Base-by-base conservation (phyloP, 2,329 filamentous ascomycete genomes). In the Alternaria atra region DNA sequence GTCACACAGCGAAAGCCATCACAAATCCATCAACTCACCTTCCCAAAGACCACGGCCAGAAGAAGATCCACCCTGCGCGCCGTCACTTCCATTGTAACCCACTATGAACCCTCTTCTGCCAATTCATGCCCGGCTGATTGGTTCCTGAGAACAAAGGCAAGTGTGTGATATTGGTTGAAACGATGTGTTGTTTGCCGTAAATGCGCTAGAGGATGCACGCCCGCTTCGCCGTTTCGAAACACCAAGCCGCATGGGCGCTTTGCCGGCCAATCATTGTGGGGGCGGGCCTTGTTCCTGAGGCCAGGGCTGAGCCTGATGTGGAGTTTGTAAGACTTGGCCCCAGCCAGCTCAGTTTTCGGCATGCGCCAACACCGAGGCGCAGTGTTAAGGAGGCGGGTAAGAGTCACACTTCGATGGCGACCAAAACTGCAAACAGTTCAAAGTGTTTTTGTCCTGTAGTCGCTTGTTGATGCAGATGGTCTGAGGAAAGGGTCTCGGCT, bases 151-250 rank as follows among this genome's bases (percentile, higher is more conserved):
- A 30, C 32, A 53, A 39, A 40, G 53, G 43, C 55, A 37, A 37
- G 42, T 43, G 39, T 52, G 9, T 39, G 30, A 58, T 48, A 58
- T 43, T 57, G 58, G 51, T 55, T 59, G 53, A 60, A 63, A 62
- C 52, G 50, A 60, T 57, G 60, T 60, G 60, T 50, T 55, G 56
- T 58, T 65, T 60, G 53, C 42, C 58, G 60, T 63, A 39, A 25
- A 27, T 63, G 54, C 50, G 42, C 62, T 48, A 52, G 47, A 35
- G 46, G 29, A 30, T 17, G 52, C 52, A 52, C 40, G 47, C 9
- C 32, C 60, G 34, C 34, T 42, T 44, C 30, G 32, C 20, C 54
- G 69, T 72, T 72, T 70, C 61, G 67, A 70, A 71, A 71, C 68
- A 65, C 58, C 63, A 52, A 60, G 62, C 53, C 34, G 55, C 59